Evolutionary conservation across 192 early-diverging fungal species (phyloP), one percentile per base, ranked within the genome.

Genomic region (Haplosporangium gracile): DNA sequence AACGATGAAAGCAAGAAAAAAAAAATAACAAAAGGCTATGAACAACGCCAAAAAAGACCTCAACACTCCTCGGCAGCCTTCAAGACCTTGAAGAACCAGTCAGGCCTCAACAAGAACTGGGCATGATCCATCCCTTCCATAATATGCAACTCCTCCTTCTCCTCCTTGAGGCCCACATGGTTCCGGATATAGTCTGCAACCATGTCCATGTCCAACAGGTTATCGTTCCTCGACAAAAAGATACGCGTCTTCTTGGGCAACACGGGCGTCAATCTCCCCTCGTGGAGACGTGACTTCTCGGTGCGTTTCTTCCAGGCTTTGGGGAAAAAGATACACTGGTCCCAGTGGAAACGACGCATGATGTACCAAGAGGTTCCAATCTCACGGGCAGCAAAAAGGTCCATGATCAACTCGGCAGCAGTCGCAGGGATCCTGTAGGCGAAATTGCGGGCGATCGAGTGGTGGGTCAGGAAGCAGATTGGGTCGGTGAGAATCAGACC

Each of bases 401-500:
- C 79, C 79, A 86, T 86, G 43, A 86, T 60, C 40, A 86, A n/a
- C n/a, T 86, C 78, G 22, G 79, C 77, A 3, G 85, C 80, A 18
- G 80, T 80, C 5, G 68, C 68, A 2, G 92, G 92, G 2, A 72
- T 51, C 36, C 92, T 74, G 69, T 91, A 88, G 11, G 90, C 84
- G 82, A 93, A 93, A 77, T 96, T 95, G 74, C 90, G 92, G 29
- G 92, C 92, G 40, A 95, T 90, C 15, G 88, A 91, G 68, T 93
- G 90, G 76, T 91, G 93, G 4, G 95, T 86, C 38, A 92, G 72
- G 80, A 96, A 95, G 53, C 89, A 91, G 73, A 96, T 91, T 9
- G 95, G 95, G 40, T 96, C 95, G 39, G 92, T 81, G 47, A 96
- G 78, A 11, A 96, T 87, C 29, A 90, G 55, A 4, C 93, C 93